Conservation (phyloP, 176 grass and related monocot genomes). For the Musa beccarii region DNA sequence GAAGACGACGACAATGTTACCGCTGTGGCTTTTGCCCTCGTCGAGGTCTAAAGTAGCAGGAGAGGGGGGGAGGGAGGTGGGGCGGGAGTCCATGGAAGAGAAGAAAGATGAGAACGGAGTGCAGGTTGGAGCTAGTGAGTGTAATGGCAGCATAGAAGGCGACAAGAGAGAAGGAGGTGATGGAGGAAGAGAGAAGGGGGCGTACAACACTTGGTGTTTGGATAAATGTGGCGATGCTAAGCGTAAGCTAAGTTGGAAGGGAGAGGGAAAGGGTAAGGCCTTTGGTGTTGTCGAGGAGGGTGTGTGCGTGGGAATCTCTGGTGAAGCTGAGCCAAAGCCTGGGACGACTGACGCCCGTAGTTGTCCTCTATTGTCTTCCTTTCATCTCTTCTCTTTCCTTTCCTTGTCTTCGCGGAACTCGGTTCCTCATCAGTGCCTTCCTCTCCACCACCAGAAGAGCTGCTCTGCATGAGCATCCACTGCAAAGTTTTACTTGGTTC, state of each 20-base stretch:
- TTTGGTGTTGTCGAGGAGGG: neutral
- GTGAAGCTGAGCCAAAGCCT: neutral
- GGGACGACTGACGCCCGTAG: neutral
- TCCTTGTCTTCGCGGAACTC: too few species aligned
- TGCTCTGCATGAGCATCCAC: too few species aligned
- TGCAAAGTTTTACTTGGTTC: too few species aligned
- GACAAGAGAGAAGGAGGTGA: neutral
- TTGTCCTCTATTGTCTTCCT: too few species aligned
- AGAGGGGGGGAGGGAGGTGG: neutral
- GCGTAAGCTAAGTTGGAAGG: neutral
- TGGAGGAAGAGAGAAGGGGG: neutral
- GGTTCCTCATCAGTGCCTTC: too few species aligned
- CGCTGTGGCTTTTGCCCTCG: neutral
- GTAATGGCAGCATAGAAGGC: neutral
- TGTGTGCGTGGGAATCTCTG: neutral
- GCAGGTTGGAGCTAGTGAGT: neutral
- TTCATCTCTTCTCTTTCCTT: too few species aligned
- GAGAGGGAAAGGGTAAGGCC: neutral
- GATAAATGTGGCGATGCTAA: neutral
- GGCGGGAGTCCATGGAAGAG: neutral
- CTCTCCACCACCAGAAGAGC: too few species aligned
- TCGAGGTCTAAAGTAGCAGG: neutral
- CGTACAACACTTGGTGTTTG: neutral
- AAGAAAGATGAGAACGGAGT: neutral
- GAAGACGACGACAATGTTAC: slow-evolving; percentile 8